Conservation (phyloP, 106 monocot genomes). For the Ottelia alismoides region DNA sequence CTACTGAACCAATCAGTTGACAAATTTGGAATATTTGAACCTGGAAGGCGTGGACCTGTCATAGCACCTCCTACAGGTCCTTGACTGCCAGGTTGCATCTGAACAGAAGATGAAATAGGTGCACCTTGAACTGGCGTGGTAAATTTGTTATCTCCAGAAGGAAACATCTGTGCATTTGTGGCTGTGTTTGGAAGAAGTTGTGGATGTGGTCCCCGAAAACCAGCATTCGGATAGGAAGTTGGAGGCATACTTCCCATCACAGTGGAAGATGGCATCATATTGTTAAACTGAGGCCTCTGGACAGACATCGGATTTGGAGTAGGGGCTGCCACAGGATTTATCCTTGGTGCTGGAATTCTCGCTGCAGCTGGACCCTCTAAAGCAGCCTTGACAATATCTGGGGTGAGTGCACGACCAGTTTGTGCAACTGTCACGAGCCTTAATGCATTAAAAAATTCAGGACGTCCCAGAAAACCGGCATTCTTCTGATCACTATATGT, state of each 20-base stretch:
- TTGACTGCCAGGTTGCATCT: slow-evolving; percentile 28
- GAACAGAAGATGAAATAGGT: slow-evolving; percentile 14
- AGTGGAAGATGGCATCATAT: slow-evolving; percentile 22
- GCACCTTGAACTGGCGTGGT: slow-evolving; percentile 8
- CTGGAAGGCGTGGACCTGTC: slow-evolving; percentile 19
- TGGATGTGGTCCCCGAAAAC: slow-evolving; percentile 23
- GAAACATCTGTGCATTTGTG: slow-evolving; percentile 32
- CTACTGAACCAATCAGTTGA: slow-evolving; percentile 43
- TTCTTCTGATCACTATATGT: too few species aligned
- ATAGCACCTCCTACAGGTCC: slow-evolving; percentile 9
- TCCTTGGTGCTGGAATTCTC: slow-evolving; percentile 72
- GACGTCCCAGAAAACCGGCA: too few species aligned
- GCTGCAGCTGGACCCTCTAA: too few species aligned
- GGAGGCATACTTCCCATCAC: too few species aligned
- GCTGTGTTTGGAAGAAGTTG: too few species aligned
- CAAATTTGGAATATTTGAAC: too few species aligned
- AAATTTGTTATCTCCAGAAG: slow-evolving; percentile 26
- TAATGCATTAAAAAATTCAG: slow-evolving; percentile 67
- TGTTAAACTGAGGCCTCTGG: too few species aligned
- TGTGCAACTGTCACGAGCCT: too few species aligned
- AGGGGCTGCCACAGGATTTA: slow-evolving; percentile 19
- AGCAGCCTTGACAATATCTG: slow-evolving; percentile 78
- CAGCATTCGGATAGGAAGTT: slow-evolving; percentile 28
- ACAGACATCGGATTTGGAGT: too few species aligned
- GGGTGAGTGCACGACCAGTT: slow-evolving; percentile 50